A percentile compares a stretch with the other conserved stretches of the same genome.
Conservation (phyloP, 1,284 basidiomycete species). For the Dichomitus squalens region DNA sequence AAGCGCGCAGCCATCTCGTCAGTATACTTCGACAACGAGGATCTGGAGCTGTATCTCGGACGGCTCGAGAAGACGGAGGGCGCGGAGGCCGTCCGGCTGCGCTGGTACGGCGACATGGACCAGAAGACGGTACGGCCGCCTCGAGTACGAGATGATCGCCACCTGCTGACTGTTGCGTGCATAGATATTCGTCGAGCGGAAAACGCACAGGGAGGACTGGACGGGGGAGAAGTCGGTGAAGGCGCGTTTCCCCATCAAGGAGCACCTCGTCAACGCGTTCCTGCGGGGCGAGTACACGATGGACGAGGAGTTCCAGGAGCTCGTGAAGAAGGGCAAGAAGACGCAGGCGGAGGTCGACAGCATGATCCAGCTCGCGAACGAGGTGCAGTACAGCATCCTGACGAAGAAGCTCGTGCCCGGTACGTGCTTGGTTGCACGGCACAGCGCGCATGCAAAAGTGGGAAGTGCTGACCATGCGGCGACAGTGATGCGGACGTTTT, state of each 20-base stretch:
- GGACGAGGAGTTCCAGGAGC: conserved; percentile 91
- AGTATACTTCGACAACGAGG: conserved; percentile 94
- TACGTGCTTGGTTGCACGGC: background rate
- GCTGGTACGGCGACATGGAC: conserved; percentile 97
- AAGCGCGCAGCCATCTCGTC: conserved; percentile 71
- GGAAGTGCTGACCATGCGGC: conserved; percentile 27
- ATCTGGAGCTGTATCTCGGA: conserved; percentile 96
- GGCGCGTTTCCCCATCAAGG: conserved; percentile 96
- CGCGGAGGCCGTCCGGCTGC: conserved; percentile 92
- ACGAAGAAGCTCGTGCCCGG: conserved; percentile 79
- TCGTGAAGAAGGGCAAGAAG: conserved; percentile 94
- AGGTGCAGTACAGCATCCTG: conserved; percentile 92
- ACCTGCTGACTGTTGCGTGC: background rate
- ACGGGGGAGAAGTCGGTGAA: conserved; percentile 99
- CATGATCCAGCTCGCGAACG: conserved; percentile 96
- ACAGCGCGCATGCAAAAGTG: background rate
- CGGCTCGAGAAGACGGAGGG: conserved; percentile 98
- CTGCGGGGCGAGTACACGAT: conserved; percentile 89
- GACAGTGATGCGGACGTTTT: conserved; percentile 93
- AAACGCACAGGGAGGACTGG: conserved; percentile 99
- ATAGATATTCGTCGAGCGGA: conserved; percentile 97
- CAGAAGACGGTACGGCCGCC: conserved; percentile 64
- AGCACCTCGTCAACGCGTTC: conserved; percentile 93
- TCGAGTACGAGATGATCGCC: background rate
- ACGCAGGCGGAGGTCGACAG: conserved; percentile 89